Base-by-base conservation (phyloP, 352 stramenopile species). In the Pythium chondricola region DNA sequence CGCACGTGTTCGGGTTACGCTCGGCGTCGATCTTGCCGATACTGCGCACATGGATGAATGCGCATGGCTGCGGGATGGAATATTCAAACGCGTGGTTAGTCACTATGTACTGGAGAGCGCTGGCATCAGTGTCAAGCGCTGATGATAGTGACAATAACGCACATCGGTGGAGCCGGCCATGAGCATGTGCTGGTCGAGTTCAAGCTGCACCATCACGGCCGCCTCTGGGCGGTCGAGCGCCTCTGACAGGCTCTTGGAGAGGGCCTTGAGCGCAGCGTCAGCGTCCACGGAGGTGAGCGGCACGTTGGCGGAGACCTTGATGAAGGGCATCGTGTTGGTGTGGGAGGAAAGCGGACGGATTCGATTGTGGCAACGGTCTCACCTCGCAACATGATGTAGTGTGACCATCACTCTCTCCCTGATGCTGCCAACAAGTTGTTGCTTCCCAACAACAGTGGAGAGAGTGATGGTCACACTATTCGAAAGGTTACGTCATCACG, bases 261-360 rank as follows among this genome's bases (percentile, higher is more conserved):
- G 24, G 17, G 56, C 48, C 52, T 63, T 61, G 14, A 71, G 16
- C 17, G 52, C 44, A 29, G 41, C 45, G 30, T 66, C 43, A n/a
- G 56, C 39, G 52, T 73, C 56, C 27, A 76, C 61, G 16, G 43
- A 62, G 24, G 59, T 41, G 50, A 61, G 64, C 42, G 61, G 47
- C 22, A 74, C 55, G 63, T 76, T 80, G 52, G 50, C 67, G 40
- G 56, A 63, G 38, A 79, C 62, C 38, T 67, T 51, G 18, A 71
- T 40, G 57, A 66, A 71, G 33, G 69, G 69, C 69, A 79, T 75
- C 1, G n/a, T 48, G 31, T 14, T 38, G 20, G 36, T 4, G 6
- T 21, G n/a, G 8, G 8, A n/a, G 32, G 16, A 20, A n/a, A 38
- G 4, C 13, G 32, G 32, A n/a, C 32, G 32, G 18, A 16, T 38